Conservation (phyloP, 139 green algal genomes). For the Spirogloea muscicola region DNA sequence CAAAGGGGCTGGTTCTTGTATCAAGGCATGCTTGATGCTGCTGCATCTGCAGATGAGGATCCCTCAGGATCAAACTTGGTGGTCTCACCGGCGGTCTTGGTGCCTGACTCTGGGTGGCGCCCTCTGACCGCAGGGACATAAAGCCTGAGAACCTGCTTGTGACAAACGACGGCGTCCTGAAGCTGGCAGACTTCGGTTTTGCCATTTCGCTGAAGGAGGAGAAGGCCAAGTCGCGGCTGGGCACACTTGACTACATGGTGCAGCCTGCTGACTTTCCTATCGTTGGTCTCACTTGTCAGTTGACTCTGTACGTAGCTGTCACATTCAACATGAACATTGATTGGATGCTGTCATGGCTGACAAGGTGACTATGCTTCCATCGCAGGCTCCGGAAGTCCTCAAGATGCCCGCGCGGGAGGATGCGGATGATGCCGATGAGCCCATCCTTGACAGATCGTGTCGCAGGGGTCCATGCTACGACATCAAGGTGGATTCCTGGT, state of each 20-base stretch:
- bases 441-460: too few relatives aligned
- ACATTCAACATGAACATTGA: not conserved
- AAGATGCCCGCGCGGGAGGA: not conserved
- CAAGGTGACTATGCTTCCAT: not conserved
- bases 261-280: too few relatives aligned
- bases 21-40: too few relatives aligned
- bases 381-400: not conserved
- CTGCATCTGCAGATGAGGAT: too few relatives aligned
- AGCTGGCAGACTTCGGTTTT: constrained; percentile 65
- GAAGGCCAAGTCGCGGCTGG: constrained; percentile 54
- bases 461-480: too few relatives aligned
- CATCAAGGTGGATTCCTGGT: too few relatives aligned
- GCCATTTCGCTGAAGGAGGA: constrained; percentile 55
- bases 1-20: too few relatives aligned
- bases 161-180: constrained; percentile 4
- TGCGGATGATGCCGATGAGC: not conserved
- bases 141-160: constrained; percentile 43
- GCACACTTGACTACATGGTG: constrained; percentile 70
- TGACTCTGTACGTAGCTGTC: not conserved
- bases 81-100: too few relatives aligned
- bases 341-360: not conserved
- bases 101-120: too few relatives aligned
- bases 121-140: too few relatives aligned
- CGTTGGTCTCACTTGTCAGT: too few relatives aligned
- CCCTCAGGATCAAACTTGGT: too few relatives aligned